Percentiles rank a stretch among this genome's conserved stretches.
Conservation (phyloP, 495 filamentous ascomycete species). For the Extremus antarcticus region DNA sequence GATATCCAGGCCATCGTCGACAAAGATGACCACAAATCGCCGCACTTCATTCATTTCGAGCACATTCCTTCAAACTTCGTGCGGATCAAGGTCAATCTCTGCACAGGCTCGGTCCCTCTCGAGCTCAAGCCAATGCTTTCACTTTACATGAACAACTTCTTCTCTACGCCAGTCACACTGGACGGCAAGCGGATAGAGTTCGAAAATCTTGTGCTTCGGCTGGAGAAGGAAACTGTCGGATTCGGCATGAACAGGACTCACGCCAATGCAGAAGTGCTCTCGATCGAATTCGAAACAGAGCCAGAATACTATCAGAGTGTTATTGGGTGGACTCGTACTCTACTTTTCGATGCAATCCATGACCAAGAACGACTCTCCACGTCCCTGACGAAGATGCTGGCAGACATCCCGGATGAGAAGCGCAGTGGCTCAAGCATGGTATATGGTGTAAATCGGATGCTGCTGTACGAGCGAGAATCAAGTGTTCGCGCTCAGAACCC, state of each 20-base stretch:
- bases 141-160: conserved; percentile 84
- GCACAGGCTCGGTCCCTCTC: conserved; percentile 60
- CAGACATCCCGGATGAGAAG: conserved; percentile 89
- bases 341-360: conserved; percentile 81
- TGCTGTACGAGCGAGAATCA: conserved; percentile 63
- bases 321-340: conserved; percentile 74
- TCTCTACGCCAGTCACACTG: conserved; percentile 75
- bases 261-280: conserved; percentile 67
- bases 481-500: conserved; percentile 67
- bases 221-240: conserved; percentile 83
- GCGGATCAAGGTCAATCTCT: conserved; percentile 63
- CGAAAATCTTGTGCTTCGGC: conserved; percentile 76
- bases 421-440: conserved; percentile 69
- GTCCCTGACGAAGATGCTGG: conserved; percentile 75
- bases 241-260: conserved; percentile 59
- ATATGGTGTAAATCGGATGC: conserved; percentile 64
- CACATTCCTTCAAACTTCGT: conserved; percentile 85
- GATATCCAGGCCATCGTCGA: conserved; percentile 68
- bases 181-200: conserved; percentile 72
- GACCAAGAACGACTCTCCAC: conserved; percentile 69
- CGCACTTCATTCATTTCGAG: conserved; percentile 95
- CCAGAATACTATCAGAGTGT: conserved; percentile 73
- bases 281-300: conserved; percentile 75
- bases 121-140: conserved; percentile 70
- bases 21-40: conserved; percentile 48